Evolutionary conservation across 1,284 basidiomycete species (phyloP).

Genomic region (Heterobasidion parviporum): DNA sequence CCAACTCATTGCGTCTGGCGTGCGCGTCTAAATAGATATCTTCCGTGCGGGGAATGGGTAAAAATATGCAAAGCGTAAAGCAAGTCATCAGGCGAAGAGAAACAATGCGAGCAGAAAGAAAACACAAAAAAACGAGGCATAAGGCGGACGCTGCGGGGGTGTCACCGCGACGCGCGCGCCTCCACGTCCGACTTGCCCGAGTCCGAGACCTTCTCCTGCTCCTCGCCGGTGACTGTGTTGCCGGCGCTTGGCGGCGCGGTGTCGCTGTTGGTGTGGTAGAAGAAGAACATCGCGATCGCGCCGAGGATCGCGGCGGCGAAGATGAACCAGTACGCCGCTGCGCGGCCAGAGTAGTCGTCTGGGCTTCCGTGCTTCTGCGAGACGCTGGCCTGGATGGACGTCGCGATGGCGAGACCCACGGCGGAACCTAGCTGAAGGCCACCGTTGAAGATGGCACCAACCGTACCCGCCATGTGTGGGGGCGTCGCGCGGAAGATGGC

Average conservation of each 20-base stretch:
- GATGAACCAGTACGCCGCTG: constrained; percentile 42
- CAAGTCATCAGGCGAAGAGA: too few species aligned
- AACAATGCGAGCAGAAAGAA: too few species aligned
- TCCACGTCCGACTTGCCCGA: neutral
- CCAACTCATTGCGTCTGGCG: too few species aligned
- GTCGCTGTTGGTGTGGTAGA: constrained; percentile 21
- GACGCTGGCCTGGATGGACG: constrained; percentile 40
- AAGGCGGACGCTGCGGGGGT: too few species aligned
- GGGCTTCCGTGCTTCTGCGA: constrained; percentile 23
- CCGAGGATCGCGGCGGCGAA: constrained; percentile 29
- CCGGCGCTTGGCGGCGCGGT: constrained; percentile 14
- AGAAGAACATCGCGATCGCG: constrained; percentile 25
- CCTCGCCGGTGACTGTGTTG: constrained; percentile 3
- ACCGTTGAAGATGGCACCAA: constrained; percentile 48
- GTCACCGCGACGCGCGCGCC: too few species aligned
- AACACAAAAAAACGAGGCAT: too few species aligned
- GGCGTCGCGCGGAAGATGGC: constrained; percentile 42
- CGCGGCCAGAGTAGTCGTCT: constrained; percentile 29
- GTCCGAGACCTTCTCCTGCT: constrained; percentile 3
- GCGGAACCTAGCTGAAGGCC: constrained; percentile 47
- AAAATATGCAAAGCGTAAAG: too few species aligned
- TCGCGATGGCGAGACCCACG: constrained; percentile 35
- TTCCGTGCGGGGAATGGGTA: too few species aligned
- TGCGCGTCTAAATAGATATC: too few species aligned
- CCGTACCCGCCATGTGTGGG: constrained; percentile 38